phyloP scores from a whole-genome alignment of 2,329 filamentous ascomycete species.

The Colletotrichum australisinense region DNA sequence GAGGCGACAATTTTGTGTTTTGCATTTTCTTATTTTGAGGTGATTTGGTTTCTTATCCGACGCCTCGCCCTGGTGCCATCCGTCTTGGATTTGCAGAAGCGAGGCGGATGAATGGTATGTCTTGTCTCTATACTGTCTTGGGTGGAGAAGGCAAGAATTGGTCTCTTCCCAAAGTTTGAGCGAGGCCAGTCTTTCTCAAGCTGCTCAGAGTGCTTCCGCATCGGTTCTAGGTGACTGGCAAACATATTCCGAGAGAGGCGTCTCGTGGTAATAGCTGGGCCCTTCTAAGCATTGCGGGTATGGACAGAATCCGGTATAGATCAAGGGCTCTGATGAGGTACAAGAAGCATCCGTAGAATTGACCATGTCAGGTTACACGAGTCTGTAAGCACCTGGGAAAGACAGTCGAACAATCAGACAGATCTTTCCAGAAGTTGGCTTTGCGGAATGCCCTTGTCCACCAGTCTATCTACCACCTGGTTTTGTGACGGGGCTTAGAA shows the following conservation, averaged over 20 bases:
- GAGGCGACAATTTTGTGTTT: too few relatives aligned
- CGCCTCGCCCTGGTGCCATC: too few relatives aligned
- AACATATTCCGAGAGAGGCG: neutral
- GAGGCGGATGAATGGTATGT: too few relatives aligned
- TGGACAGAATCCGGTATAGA: too few relatives aligned
- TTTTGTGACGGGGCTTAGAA: neutral
- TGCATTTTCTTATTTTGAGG: too few relatives aligned
- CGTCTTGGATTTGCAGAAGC: too few relatives aligned
- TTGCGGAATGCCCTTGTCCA: neutral
- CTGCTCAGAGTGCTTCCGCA: neutral
- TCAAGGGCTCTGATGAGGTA: too few relatives aligned
- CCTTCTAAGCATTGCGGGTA: too few relatives aligned
- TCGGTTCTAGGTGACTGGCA: neutral
- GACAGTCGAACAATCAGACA: too few relatives aligned
- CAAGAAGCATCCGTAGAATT: neutral
- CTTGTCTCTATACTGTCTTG: neutral
- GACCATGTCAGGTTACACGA: neutral
- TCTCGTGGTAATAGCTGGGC: neutral
- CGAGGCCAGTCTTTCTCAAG: neutral
- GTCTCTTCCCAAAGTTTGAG: neutral
- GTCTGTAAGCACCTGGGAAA: neutral
- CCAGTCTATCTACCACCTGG: too few relatives aligned
- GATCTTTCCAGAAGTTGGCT: neutral
- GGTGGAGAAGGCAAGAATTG: neutral
- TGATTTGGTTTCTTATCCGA: too few relatives aligned